Percentiles rank a stretch among this genome's conserved stretches.
Evolutionary conservation across 169 alveolate species (phyloP).

Genomic region (Cyclospora cayetanensis): DNA sequence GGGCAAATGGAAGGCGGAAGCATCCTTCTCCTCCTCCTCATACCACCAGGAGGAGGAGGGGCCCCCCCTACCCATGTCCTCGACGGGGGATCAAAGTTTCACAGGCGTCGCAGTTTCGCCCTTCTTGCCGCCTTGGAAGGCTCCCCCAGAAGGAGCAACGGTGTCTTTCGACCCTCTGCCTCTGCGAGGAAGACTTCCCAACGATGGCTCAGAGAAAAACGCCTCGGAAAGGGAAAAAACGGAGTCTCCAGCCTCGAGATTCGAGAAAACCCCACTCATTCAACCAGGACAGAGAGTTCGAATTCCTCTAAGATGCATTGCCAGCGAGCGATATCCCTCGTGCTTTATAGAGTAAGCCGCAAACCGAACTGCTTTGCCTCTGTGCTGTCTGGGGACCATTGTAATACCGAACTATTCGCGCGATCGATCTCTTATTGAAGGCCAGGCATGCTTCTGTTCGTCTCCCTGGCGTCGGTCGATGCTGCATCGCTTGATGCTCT

Average conservation of each 20-base stretch:
- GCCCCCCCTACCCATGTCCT: too few species aligned
- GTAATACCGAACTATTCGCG: not conserved
- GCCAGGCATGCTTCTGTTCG: not conserved
- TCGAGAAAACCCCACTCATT: not conserved
- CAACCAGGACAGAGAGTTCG: constrained; percentile 35
- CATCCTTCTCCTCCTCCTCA: too few species aligned
- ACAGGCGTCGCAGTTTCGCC: not conserved
- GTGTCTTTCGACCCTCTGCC: not conserved
- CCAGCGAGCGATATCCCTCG: constrained; percentile 44
- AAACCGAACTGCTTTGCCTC: not conserved
- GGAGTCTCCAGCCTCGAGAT: too few species aligned
- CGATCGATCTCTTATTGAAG: not conserved
- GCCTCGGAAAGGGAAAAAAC: too few species aligned
- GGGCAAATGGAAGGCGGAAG: too few species aligned
- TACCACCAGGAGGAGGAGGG: too few species aligned
- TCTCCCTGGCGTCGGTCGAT: too few species aligned
- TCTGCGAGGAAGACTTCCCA: too few species aligned
- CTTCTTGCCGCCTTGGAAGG: not conserved
- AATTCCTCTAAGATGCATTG: constrained; percentile 37
- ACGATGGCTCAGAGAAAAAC: too few species aligned
- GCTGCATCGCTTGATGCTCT: not conserved
- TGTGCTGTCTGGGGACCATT: not conserved
- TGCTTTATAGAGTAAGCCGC: constrained; percentile 21
- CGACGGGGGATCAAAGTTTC: too few species aligned
- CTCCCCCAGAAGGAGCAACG: not conserved